phyloP scores from a whole-genome alignment of 1,284 basidiomycete species.

The Malassezia caprae region DNA sequence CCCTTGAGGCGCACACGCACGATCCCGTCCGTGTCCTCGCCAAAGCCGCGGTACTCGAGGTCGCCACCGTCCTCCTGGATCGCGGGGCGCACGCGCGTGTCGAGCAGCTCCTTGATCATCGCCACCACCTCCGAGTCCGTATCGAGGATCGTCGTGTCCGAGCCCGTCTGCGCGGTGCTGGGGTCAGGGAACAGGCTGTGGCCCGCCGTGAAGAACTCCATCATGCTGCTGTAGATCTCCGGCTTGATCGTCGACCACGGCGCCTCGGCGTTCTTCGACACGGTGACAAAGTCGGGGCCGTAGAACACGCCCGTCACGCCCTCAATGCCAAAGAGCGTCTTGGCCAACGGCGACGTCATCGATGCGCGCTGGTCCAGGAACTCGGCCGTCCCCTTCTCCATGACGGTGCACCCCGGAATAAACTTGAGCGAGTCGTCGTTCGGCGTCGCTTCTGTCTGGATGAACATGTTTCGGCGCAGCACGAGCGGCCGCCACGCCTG shows the following conservation, averaged over 20 bases:
- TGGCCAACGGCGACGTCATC: slow-evolving; percentile 71
- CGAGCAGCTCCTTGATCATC: slow-evolving; percentile 96
- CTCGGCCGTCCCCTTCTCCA: slow-evolving; percentile 72
- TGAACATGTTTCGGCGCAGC: slow-evolving; percentile 38
- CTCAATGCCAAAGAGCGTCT: slow-evolving; percentile 82
- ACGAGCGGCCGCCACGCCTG: slow-evolving; percentile 60
- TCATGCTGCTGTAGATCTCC: slow-evolving; percentile 93
- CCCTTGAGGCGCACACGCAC: slow-evolving; percentile 81
- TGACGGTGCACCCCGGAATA: slow-evolving; percentile 81
- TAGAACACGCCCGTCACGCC: slow-evolving; percentile 83
- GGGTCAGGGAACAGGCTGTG: slow-evolving; percentile 65
- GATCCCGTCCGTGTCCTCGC: slow-evolving; percentile 52
- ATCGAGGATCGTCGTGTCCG: slow-evolving; percentile 90
- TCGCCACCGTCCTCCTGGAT: slow-evolving; percentile 93
- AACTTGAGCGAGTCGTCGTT: slow-evolving; percentile 98
- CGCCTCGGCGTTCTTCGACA: slow-evolving; percentile 78
- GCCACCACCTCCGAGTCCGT: slow-evolving; percentile 94
- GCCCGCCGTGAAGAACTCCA: slow-evolving; percentile 92
- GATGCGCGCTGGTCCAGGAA: slow-evolving; percentile 64
- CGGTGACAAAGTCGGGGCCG: slow-evolving; percentile 94
- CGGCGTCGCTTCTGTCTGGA: slow-evolving; percentile 76
- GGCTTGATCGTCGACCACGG: slow-evolving; percentile 86
- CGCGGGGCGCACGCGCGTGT: slow-evolving; percentile 85
- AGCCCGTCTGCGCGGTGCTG: slow-evolving; percentile 59
- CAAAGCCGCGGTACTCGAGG: slow-evolving; percentile 71